Base-by-base conservation (phyloP, 2,329 filamentous ascomycete genomes). In the Fusarium verrucosum region DNA sequence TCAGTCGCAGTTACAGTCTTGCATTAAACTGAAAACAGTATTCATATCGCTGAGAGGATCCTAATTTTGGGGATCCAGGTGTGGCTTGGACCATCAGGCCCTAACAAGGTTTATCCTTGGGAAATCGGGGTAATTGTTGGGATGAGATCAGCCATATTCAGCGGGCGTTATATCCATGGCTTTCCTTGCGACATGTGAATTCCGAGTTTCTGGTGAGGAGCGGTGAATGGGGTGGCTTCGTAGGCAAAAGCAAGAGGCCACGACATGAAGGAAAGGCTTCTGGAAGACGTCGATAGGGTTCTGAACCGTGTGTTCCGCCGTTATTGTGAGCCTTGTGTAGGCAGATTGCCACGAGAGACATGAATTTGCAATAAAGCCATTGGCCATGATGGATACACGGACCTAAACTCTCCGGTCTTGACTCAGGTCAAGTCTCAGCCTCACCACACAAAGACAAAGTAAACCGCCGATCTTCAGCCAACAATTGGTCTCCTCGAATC, bases 351-450 rank as follows among this genome's bases (percentile, higher is more conserved):
- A 47, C 42, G 17, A 19, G 22, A 25, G 23, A 19, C n/a, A 28
- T 37, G 19, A 22, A 49, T 47, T 37, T 10, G 17, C 19, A 3
- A 7, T 11, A 13, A 13, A 14, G 17, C 30, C 17, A 46, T 52
- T 35, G 40, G 40, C 2, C 30, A 3, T 16, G 10, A 2, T 26
- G 17, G 7, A n/a, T 14, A 22, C 33, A 35, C 30, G 46, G 26
- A 30, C 26, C 20, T 30, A 17, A 46, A 55, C 46, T 42, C 41
- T 55, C 20, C 20, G 25, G 26, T 22, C 55, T 60, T 46, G 58
- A 61, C 47, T 61, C 54, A 32, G 5, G 35, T 54, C 30, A 44
- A 25, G 54, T 58, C 25, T 58, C 56, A 59, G 57, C 47, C 57
- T 60, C 57, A 60, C 35, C 30, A 35, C 16, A 26, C 28, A 42